Percentiles rank a stretch among this genome's conserved stretches.
These are phyloP conservation scores for Pichia rugopelliculosa DNA, from an alignment of 805 yeast genomes.

Conservation along the genomic window DNA sequence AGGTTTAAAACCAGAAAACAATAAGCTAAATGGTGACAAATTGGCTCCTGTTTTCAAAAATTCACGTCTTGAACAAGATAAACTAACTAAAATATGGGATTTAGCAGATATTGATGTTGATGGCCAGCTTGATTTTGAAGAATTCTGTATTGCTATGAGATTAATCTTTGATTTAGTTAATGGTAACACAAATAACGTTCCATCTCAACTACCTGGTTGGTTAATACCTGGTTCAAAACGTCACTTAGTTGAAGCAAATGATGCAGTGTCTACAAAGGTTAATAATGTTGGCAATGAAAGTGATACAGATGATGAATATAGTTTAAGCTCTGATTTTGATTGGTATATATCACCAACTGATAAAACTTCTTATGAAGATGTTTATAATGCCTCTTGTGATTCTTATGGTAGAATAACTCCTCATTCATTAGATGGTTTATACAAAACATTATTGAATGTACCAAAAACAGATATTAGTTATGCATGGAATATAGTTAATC, in stretches of 20 bases:
- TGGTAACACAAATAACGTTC: constrained; percentile 50
- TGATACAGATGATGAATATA: constrained; percentile 61
- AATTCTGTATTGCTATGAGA: constrained; percentile 96
- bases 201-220: constrained; percentile 80
- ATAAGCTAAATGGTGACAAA: constrained; percentile 75
- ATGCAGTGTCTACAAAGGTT: constrained; percentile 40
- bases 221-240: constrained; percentile 84
- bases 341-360: constrained; percentile 97
- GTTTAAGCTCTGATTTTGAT: constrained; percentile 65
- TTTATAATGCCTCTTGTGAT: constrained; percentile 70
- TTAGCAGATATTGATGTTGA: constrained; percentile 89
- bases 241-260: constrained; percentile 78
- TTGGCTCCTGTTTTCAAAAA: constrained; percentile 83
- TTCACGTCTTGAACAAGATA: constrained; percentile 72
- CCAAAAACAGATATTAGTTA: constrained; percentile 80
- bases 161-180: constrained; percentile 87
- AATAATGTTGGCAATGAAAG: constrained; percentile 24
- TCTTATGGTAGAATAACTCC: constrained; percentile 73
- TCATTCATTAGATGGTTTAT: constrained; percentile 61
- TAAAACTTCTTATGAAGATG: constrained; percentile 65
- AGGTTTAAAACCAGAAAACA: constrained; percentile 75
- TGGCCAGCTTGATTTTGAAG: constrained; percentile 91
- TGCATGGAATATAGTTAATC: constrained; percentile 95
- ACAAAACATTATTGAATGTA: constrained; percentile 58
- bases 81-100: constrained; percentile 82